phyloP scores from a whole-genome alignment of 1,284 basidiomycete genomes.

The Fistulina hepatica region DNA sequence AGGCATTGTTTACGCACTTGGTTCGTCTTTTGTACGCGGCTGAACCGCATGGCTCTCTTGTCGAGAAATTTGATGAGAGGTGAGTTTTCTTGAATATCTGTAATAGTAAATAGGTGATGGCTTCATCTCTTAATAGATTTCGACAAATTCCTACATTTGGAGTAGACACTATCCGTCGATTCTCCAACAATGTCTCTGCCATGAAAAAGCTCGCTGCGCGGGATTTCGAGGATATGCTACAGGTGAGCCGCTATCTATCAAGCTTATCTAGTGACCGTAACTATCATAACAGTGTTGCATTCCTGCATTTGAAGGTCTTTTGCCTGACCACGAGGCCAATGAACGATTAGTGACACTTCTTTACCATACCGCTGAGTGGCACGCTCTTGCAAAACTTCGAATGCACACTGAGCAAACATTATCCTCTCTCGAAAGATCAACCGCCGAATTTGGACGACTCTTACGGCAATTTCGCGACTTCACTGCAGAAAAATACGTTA shows the following conservation, averaged over 20 bases:
- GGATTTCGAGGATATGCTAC: slow-evolving; percentile 11
- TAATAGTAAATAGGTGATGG: neutral
- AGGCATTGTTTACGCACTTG: slow-evolving; percentile 21
- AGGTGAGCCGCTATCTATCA: slow-evolving; percentile 4
- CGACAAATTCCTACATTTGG: slow-evolving; percentile 10
- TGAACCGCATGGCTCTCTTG: slow-evolving; percentile 1
- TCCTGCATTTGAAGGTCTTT: slow-evolving; percentile 24
- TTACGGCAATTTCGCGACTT: slow-evolving; percentile 14
- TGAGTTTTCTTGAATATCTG: slow-evolving; percentile 2
- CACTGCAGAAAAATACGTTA: slow-evolving; percentile 14
- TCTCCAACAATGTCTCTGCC: slow-evolving; percentile 8
- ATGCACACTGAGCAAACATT: slow-evolving; percentile 22
- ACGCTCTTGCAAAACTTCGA: slow-evolving; percentile 24
- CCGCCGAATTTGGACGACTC: slow-evolving; percentile 14
- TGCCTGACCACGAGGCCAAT: slow-evolving; percentile 19
- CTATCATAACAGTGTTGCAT: slow-evolving; percentile 22
- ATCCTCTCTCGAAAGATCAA: slow-evolving; percentile 12
- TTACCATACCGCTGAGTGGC: slow-evolving; percentile 21
- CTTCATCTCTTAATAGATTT: slow-evolving; percentile 6
- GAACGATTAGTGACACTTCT: slow-evolving; percentile 15
- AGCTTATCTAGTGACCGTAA: neutral
- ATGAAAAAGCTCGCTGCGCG: slow-evolving; percentile 14
- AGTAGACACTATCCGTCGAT: slow-evolving; percentile 9
- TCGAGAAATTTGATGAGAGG: slow-evolving; percentile 13
- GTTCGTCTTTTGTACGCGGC: slow-evolving; percentile 17